Evolutionary conservation across 345 rosid genomes (phyloP).

Genomic region (Aquilaria yunnanensis): DNA sequence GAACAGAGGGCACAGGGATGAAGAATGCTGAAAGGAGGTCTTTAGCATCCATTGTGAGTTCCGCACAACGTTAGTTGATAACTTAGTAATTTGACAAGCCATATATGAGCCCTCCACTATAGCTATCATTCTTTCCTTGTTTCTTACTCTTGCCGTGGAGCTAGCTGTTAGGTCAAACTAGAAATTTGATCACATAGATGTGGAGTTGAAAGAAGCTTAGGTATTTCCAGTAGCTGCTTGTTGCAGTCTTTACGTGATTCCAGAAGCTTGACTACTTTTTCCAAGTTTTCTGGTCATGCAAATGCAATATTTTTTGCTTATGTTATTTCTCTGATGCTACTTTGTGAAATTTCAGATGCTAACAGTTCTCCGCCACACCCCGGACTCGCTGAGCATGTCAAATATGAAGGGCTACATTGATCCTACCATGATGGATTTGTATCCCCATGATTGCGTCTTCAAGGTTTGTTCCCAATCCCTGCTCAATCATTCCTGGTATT

Average conservation of each 20-base stretch:
- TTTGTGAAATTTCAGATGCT: constrained; percentile 54
- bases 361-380: constrained; percentile 59
- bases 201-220: background rate
- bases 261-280: background rate
- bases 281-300: background rate
- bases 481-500: background rate
- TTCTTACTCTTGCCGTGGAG: too few relatives aligned
- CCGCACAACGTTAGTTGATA: background rate
- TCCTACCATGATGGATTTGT: constrained; percentile 74
- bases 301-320: background rate
- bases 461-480: constrained; percentile 45
- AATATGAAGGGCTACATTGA: constrained; percentile 70
- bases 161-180: too few relatives aligned
- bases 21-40: constrained; percentile 87
- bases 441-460: constrained; percentile 90
- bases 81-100: background rate
- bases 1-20: constrained; percentile 45
- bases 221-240: background rate
- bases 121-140: too few relatives aligned
- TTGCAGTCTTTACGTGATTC: too few relatives aligned
- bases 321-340: background rate
- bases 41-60: constrained; percentile 73
- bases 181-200: background rate
- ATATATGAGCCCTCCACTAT: too few relatives aligned
- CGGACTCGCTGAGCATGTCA: constrained; percentile 66